Evolutionary conservation across 108 stramenopile genomes (phyloP).

Genomic region (Cylindrotheca closterium): DNA sequence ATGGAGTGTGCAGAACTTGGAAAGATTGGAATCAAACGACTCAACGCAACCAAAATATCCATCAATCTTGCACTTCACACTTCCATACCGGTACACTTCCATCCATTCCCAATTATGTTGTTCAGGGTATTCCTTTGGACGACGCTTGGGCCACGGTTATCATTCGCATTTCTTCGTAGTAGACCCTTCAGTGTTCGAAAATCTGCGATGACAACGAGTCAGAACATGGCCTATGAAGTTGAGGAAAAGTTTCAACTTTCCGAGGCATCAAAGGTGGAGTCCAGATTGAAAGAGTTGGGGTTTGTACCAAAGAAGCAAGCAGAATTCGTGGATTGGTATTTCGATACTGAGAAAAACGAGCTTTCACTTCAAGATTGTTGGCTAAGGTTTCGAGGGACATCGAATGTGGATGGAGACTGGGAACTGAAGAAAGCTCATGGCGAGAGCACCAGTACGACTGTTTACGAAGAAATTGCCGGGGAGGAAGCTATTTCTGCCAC

Average conservation of each 20-base stretch:
- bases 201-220: too few relatives aligned
- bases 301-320: constrained; percentile 15
- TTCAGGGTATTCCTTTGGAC: too few relatives aligned
- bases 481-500: constrained; percentile 29
- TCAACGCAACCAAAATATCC: too few relatives aligned
- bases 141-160: too few relatives aligned
- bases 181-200: too few relatives aligned
- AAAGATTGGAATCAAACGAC: too few relatives aligned
- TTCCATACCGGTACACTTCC: too few relatives aligned
- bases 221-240: constrained; percentile 33
- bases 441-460: constrained; percentile 17
- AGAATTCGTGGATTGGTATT: constrained; percentile 51
- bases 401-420: constrained; percentile 33
- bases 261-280: constrained; percentile 7
- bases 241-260: constrained; percentile 48
- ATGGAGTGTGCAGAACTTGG: too few relatives aligned
- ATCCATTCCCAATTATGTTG: too few relatives aligned
- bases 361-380: constrained; percentile 40
- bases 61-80: too few relatives aligned
- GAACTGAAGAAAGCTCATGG: constrained; percentile 42
- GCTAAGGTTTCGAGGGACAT: constrained; percentile 43
- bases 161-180: too few relatives aligned
- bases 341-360: constrained; percentile 19
- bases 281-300: constrained; percentile 20
- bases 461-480: constrained; percentile 58